Percentiles rank a stretch among this genome's conserved stretches.
phyloP scores from a whole-genome alignment of 768 basidiomycete genomes.

The Cantharellus cinnabarinus region DNA sequence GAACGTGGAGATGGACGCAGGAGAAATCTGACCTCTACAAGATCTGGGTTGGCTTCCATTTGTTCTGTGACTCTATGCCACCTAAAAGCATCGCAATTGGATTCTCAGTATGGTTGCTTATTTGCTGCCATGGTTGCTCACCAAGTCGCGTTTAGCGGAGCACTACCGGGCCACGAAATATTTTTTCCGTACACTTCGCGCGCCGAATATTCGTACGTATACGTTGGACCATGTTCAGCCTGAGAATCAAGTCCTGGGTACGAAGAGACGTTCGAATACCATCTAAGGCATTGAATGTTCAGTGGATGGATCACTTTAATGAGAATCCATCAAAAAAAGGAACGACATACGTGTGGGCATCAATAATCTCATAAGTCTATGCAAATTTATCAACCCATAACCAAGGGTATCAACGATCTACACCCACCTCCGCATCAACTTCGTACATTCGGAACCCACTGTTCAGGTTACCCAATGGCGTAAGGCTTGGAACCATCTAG shows the following conservation, averaged over 20 bases:
- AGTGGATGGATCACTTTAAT: background rate
- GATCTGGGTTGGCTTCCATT: conserved; percentile 25
- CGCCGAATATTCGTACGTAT: conserved; percentile 46
- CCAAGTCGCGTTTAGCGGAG: conserved; percentile 60
- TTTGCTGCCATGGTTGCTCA: conserved; percentile 25
- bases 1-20: background rate
- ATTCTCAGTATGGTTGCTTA: background rate
- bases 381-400: conserved; percentile 1
- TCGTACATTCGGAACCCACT: conserved; percentile 56
- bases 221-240: conserved; percentile 37
- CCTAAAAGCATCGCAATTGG: conserved; percentile 1
- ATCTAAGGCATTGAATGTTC: conserved; percentile 21
- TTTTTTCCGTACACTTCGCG: conserved; percentile 42
- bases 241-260: conserved; percentile 41
- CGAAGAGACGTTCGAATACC: conserved; percentile 39
- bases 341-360: conserved; percentile 47
- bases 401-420: background rate
- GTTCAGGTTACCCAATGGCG: conserved; percentile 50
- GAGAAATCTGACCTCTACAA: conserved; percentile 32
- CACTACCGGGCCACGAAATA: conserved; percentile 30
- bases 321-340: background rate
- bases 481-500: conserved; percentile 49
- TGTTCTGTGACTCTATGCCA: conserved; percentile 5
- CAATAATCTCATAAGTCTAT: conserved; percentile 61
- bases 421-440: conserved; percentile 42